These are phyloP conservation scores for Fusarium albidum DNA, from an alignment of 2,329 filamentous ascomycete genomes.

Conservation along the genomic window DNA sequence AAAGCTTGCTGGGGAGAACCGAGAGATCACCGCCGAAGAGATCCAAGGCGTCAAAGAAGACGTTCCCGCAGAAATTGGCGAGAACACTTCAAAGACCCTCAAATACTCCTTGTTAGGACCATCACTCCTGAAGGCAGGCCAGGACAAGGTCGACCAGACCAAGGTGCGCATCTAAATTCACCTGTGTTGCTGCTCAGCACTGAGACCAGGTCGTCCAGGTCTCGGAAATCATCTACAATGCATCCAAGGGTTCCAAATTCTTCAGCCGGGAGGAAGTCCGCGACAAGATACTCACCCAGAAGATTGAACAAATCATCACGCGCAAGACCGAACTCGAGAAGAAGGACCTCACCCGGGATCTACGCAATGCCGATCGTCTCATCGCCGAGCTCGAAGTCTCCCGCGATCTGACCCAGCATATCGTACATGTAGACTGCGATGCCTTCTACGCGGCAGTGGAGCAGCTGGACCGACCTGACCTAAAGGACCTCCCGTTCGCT, in stretches of 20 bases:
- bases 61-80: conserved; percentile 9
- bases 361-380: conserved; percentile 80
- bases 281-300: conserved; percentile 83
- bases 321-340: conserved; percentile 80
- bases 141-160: conserved; percentile 90
- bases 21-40: background rate
- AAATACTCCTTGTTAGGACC: conserved; percentile 92
- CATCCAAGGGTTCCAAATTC: conserved; percentile 95
- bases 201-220: conserved; percentile 60
- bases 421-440: conserved; percentile 96
- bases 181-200: background rate
- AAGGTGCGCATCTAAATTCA: conserved; percentile 62
- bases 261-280: conserved; percentile 89
- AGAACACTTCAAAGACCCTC: conserved; percentile 60
- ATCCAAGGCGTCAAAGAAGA: conserved; percentile 8
- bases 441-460: conserved; percentile 98
- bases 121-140: conserved; percentile 91
- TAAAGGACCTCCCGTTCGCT: conserved; percentile 87
- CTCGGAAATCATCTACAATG: conserved; percentile 95
- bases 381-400: conserved; percentile 80
- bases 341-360: conserved; percentile 75
- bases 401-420: conserved; percentile 82
- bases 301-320: conserved; percentile 81
- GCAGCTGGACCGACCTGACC: conserved; percentile 81
- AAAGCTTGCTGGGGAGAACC: background rate